phyloP scores from a whole-genome alignment of 2,329 filamentous ascomycete genomes.

The Grosmannia serpens region DNA sequence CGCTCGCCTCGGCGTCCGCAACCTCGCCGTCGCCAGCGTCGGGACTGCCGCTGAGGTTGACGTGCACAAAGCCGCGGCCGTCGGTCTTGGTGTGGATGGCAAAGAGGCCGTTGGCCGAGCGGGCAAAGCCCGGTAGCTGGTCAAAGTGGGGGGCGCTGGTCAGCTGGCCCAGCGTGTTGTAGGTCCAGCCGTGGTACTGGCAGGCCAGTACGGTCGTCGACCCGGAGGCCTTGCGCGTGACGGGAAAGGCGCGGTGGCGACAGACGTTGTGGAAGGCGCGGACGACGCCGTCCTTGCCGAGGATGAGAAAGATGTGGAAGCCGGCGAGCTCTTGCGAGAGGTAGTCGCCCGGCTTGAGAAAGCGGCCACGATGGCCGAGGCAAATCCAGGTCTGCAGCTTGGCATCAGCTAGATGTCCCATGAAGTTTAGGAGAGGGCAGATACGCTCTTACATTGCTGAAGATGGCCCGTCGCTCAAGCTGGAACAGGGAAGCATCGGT shows the following conservation, averaged over 20 bases:
- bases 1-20: neutral
- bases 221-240: neutral
- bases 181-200: constrained; percentile 6
- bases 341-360: constrained; percentile 3
- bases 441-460: neutral
- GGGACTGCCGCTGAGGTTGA: neutral
- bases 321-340: neutral
- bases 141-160: constrained; percentile 3
- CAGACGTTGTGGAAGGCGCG: constrained; percentile 4
- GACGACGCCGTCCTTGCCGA: constrained; percentile 1
- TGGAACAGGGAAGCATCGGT: neutral
- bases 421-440: neutral
- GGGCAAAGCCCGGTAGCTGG: neutral
- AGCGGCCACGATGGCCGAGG: neutral
- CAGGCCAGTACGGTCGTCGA: neutral
- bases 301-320: constrained; percentile 1
- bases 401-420: neutral
- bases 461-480: constrained; percentile 2
- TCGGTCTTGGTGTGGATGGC: neutral
- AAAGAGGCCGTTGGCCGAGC: neutral
- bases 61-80: neutral
- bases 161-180: constrained; percentile 4
- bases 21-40: neutral
- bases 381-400: constrained; percentile 1
- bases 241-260: constrained; percentile 3